Base-by-base conservation (phyloP, 1,284 basidiomycete species). In the Phylloporus sp. region DNA sequence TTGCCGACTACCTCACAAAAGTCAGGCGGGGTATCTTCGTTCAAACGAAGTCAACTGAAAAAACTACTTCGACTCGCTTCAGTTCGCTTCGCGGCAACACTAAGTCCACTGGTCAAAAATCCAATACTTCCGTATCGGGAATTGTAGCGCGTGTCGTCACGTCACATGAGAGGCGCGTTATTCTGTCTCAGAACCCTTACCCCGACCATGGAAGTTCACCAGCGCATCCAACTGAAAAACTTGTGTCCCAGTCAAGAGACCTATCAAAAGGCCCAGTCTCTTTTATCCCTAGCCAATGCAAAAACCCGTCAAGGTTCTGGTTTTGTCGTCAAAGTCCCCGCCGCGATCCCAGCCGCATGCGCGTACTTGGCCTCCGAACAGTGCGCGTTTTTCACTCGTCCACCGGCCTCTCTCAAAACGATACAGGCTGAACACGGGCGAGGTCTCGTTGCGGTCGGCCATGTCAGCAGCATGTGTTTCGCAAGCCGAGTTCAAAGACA, bases 301-400 rank as follows among this genome's bases (percentile, higher is more conserved):
- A 78, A 65, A 27, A 81, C 75, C 17, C 68, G 72, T 53, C 73
- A 61, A 17, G 78, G 77, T 14, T 71, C 77, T 20, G 79, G 78
- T 0, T 78, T 77, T 53, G 66, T 68, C 29, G 66, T 74, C 45
- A 77, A 74, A 66, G 67, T 63, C 59, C 43, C 73, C 5, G 65
- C 66, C 47, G 74, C 68, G 20, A 70, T 78, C 11, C 75, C 76
- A 4, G 71, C 77, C 8, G 60, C 78, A 27, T 79, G 77, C 66
- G 77, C 78, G 39, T 78, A 78, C 64, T 60, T 78, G 7, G 77
- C 78, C 6, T 80, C 78, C 8, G 70, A 78, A 70, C 68, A 70
- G 77, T 78, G 60, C 67, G 76, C 61, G 56, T 59, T 41, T 56
- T n/a, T 23, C 25, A 56, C 3, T 53, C 59, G 14, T 66, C 29